phyloP scores from a whole-genome alignment of 305 asterid species.

The Fraxinus platypoda region DNA sequence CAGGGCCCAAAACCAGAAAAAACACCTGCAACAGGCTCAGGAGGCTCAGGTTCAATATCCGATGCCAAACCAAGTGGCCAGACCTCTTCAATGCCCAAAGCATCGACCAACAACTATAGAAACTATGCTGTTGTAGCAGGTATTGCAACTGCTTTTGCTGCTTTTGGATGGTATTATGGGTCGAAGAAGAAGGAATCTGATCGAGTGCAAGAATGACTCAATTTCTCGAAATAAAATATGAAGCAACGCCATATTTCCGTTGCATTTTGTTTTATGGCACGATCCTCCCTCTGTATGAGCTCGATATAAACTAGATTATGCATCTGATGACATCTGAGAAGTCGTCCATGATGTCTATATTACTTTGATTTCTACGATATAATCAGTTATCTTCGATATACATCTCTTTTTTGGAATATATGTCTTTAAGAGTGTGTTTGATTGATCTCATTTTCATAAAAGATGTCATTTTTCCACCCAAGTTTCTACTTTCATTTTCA shows the following conservation, averaged over 20 bases:
- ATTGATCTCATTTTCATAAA: too few species aligned
- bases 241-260: slow-evolving; percentile 3
- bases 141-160: slow-evolving; percentile 53
- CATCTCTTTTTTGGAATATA: not conserved
- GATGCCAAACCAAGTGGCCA: slow-evolving; percentile 51
- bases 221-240: not conserved
- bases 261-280: slow-evolving; percentile 13
- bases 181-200: slow-evolving; percentile 55
- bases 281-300: not conserved
- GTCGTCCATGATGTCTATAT: not conserved
- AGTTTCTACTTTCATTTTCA: too few species aligned
- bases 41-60: slow-evolving; percentile 48
- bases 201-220: slow-evolving; percentile 55
- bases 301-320: not conserved
- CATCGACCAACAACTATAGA: slow-evolving; percentile 54
- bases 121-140: slow-evolving; percentile 85
- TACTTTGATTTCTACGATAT: not conserved
- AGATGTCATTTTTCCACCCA: too few species aligned
- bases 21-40: slow-evolving; percentile 48
- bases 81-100: slow-evolving; percentile 51
- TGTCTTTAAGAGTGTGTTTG: not conserved
- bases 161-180: slow-evolving; percentile 66
- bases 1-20: slow-evolving; percentile 83
- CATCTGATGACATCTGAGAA: not conserved
- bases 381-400: not conserved